Evolutionary conservation across 768 basidiomycete species (phyloP).

Genomic region (Pisolithus tinctorius): DNA sequence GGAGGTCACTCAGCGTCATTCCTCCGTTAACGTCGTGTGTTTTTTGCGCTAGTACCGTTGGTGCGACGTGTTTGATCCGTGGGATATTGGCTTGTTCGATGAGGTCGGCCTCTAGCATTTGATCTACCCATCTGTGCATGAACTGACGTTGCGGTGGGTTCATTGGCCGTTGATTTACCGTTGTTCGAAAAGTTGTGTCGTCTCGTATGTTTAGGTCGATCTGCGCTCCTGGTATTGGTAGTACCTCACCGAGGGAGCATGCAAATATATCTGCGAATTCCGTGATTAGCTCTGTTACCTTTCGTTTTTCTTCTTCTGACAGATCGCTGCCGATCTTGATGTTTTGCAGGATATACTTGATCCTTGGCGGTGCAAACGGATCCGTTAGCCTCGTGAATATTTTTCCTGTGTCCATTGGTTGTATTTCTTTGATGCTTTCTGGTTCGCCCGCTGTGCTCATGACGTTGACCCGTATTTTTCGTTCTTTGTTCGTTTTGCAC

Average conservation of each 20-base stretch:
- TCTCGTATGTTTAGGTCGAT: constrained; percentile 1
- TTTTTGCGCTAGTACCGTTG: constrained; percentile 32
- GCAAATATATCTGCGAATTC: constrained; percentile 36
- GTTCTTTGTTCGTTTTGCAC: background rate
- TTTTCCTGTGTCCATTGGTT: background rate
- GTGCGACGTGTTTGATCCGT: background rate
- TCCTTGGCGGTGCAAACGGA: constrained; percentile 3
- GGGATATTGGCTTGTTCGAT: background rate
- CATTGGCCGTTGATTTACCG: background rate
- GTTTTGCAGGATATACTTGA: constrained; percentile 11
- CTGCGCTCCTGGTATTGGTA: constrained; percentile 8
- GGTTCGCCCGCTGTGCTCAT: background rate
- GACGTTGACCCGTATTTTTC: background rate
- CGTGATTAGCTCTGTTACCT: constrained; percentile 16
- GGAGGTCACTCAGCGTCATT: constrained; percentile 28
- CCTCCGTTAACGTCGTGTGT: constrained; percentile 23
- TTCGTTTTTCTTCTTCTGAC: constrained; percentile 10
- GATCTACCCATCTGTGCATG: background rate
- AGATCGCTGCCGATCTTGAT: constrained; percentile 28
- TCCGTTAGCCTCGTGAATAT: background rate
- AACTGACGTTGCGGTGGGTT: background rate
- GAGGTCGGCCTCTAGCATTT: background rate
- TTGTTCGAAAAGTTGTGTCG: background rate
- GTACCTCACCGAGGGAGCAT: constrained; percentile 33
- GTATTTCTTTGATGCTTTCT: background rate